These are phyloP conservation scores for Curvularia verruculosa DNA, from an alignment of 2,329 filamentous ascomycete genomes.

Conservation along the genomic window DNA sequence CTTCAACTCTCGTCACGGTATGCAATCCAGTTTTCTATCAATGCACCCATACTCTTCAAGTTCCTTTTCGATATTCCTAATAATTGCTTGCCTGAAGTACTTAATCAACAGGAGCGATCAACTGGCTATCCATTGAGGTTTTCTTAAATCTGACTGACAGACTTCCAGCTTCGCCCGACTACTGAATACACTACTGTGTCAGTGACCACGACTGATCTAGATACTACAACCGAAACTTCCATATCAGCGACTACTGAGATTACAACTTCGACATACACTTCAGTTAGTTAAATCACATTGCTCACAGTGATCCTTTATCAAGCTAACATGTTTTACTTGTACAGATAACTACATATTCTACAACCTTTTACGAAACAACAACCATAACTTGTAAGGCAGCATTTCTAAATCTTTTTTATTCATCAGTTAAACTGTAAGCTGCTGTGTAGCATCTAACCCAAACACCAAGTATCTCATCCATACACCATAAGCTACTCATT, in stretches of 20 bases:
- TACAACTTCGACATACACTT: constrained; percentile 27
- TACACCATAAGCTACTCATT: background rate
- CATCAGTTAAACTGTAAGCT: background rate
- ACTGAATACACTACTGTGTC: constrained; percentile 18
- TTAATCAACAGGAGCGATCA: background rate
- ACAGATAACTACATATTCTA: constrained; percentile 12
- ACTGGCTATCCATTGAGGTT: background rate
- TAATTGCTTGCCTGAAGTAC: background rate
- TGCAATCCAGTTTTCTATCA: background rate
- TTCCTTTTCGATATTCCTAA: background rate
- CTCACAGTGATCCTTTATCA: background rate
- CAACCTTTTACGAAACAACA: constrained; percentile 5
- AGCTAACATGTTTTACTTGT: background rate
- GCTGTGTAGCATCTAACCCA: background rate
- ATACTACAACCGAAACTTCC: constrained; percentile 19
- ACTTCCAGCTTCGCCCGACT: constrained; percentile 22
- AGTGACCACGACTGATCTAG: constrained; percentile 12
- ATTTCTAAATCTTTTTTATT: too few species aligned
- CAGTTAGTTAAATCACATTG: constrained; percentile 4
- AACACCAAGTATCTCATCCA: background rate
- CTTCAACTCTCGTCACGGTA: constrained; percentile 27
- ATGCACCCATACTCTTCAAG: background rate
- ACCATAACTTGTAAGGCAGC: constrained; percentile 11
- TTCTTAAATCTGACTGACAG: background rate
- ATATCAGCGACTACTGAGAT: constrained; percentile 24